These are phyloP conservation scores for Puya raimondii DNA, from an alignment of 176 grass and related monocot genomes.

Conservation along the genomic window DNA sequence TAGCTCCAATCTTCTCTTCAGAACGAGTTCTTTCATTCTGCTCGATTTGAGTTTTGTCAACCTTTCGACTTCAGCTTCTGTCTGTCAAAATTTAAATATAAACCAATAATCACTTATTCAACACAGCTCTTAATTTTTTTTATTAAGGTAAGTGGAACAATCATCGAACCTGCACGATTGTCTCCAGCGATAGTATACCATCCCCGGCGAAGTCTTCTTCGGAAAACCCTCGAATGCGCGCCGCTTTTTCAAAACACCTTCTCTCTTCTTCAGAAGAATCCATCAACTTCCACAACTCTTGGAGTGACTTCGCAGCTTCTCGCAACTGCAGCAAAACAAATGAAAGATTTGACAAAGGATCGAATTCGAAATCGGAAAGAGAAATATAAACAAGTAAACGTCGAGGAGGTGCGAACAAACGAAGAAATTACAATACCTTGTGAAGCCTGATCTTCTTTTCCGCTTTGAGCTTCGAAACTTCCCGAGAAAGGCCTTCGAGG, in stretches of 20 bases:
- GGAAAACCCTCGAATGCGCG: slow-evolving; percentile 37
- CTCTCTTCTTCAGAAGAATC: slow-evolving; percentile 84
- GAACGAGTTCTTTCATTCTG: slow-evolving; percentile 97
- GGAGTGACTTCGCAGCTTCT: slow-evolving; percentile 53
- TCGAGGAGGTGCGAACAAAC: background rate
- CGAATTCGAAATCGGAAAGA: background rate
- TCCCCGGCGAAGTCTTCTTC: slow-evolving; percentile 60
- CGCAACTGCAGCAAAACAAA: slow-evolving; percentile 51
- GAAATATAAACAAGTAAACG: background rate
- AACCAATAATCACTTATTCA: background rate
- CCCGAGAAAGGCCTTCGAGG: slow-evolving; percentile 37
- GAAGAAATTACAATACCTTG: slow-evolving; percentile 39
- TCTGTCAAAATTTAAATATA: slow-evolving; percentile 34
- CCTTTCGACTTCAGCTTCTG: slow-evolving; percentile 68
- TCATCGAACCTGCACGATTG: slow-evolving; percentile 55
- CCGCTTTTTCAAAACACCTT: slow-evolving; percentile 43
- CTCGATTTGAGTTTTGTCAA: slow-evolving; percentile 64
- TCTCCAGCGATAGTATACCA: slow-evolving; percentile 56
- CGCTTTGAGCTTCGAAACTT: slow-evolving; percentile 30
- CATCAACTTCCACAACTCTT: slow-evolving; percentile 86
- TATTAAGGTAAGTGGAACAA: slow-evolving; percentile 11
- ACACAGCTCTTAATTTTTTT: background rate
- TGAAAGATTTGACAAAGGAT: slow-evolving; percentile 16
- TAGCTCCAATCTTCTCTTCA: slow-evolving; percentile 82
- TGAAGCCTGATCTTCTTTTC: slow-evolving; percentile 64